These are phyloP conservation scores for Naematelia encephala DNA, from an alignment of 768 basidiomycete genomes.

Conservation along the genomic window DNA sequence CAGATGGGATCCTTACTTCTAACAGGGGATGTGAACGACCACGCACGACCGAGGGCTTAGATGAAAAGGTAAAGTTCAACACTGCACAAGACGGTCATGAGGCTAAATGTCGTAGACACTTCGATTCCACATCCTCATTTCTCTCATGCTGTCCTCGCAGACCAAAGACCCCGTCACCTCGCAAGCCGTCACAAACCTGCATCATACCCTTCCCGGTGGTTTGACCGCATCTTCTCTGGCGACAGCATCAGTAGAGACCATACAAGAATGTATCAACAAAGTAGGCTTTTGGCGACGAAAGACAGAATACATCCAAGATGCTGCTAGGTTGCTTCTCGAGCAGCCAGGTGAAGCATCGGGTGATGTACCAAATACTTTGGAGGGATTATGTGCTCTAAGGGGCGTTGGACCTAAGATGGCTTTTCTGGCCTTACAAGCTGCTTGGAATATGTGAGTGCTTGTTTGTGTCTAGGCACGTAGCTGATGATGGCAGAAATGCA, in stretches of 20 bases:
- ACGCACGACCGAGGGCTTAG: not conserved
- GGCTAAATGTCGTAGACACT: conserved; percentile 58
- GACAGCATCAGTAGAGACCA: conserved; percentile 60
- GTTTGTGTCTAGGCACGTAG: not conserved
- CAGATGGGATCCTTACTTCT: not conserved
- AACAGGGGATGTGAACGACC: conserved; percentile 48
- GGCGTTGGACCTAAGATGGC: conserved; percentile 99
- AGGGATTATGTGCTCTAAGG: conserved; percentile 77
- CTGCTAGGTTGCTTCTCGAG: conserved; percentile 66
- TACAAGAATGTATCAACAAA: conserved; percentile 75
- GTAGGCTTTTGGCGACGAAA: conserved; percentile 92
- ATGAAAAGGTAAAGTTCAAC: conserved; percentile 2
- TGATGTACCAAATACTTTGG: conserved; percentile 84
- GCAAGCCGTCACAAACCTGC: conserved; percentile 71
- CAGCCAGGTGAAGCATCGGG: conserved; percentile 55
- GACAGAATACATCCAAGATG: conserved; percentile 66
- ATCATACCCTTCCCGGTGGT: conserved; percentile 70
- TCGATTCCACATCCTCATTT: conserved; percentile 79
- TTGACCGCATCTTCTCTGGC: conserved; percentile 70
- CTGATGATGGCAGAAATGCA: conserved; percentile 59
- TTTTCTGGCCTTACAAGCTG: conserved; percentile 73
- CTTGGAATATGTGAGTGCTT: conserved; percentile 69
- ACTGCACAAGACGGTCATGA: conserved; percentile 2
- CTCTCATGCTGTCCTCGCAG: conserved; percentile 92
- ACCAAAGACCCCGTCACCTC: conserved; percentile 89